Evolutionary conservation across 352 stramenopile species (phyloP).

Genomic region (Aphanomyces astaci): DNA sequence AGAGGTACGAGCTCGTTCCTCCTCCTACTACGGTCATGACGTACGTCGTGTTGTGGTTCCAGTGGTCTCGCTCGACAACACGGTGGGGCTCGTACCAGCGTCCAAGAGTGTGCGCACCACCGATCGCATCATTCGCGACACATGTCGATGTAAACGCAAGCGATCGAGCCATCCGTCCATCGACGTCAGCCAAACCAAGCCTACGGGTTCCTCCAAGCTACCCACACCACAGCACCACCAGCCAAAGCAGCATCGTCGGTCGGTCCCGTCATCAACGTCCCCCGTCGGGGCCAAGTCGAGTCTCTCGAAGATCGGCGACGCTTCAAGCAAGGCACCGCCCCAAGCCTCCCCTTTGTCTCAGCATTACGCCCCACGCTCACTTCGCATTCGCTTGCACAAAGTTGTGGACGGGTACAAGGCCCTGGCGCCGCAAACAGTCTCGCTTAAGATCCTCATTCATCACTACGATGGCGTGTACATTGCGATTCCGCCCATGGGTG

Average conservation of each 20-base stretch:
- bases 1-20: conserved; percentile 7
- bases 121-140: conserved; percentile 17
- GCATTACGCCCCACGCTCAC: not conserved
- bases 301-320: not conserved
- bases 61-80: conserved; percentile 19
- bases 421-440: not conserved
- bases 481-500: not conserved
- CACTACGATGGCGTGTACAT: conserved; percentile 8
- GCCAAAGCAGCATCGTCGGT: not conserved
- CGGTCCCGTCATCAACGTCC: not conserved
- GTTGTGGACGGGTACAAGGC: conserved; percentile 16
- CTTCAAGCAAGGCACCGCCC: too few species aligned
- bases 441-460: not conserved
- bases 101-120: not conserved
- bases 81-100: not conserved
- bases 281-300: too few species aligned
- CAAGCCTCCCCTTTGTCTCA: too few species aligned
- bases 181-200: not conserved
- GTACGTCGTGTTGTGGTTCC: not conserved
- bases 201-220: not conserved
- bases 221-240: not conserved
- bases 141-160: conserved; percentile 15
- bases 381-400: conserved; percentile 13
- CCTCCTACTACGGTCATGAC: not conserved
- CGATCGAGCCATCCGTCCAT: not conserved